Evolutionary conservation across 1,139 yeast species (phyloP).

Genomic region (Barnettozyma hawaiiensis): DNA sequence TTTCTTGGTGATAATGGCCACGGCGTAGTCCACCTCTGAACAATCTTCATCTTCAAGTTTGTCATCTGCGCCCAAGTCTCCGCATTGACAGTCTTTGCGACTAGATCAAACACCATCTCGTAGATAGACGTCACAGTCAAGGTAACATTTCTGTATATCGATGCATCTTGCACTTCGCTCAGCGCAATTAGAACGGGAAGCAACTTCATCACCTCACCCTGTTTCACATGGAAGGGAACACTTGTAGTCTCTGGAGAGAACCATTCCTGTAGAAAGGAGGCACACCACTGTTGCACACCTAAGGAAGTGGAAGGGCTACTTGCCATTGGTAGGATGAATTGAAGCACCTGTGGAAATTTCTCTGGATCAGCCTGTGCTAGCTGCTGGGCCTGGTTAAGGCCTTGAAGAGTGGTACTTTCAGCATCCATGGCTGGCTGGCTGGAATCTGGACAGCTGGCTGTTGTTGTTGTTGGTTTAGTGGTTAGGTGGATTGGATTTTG

Average conservation of each 20-base stretch:
- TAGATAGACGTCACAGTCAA: constrained; percentile 29
- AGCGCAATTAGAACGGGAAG: constrained; percentile 21
- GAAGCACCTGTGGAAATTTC: constrained; percentile 47
- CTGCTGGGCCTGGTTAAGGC: constrained; percentile 45
- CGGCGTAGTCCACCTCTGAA: constrained; percentile 30
- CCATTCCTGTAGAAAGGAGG: constrained; percentile 41
- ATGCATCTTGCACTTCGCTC: constrained; percentile 24
- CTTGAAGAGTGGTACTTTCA: constrained; percentile 14
- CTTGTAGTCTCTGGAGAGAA: constrained; percentile 32
- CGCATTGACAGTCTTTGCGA: constrained; percentile 33
- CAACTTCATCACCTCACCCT: constrained; percentile 39
- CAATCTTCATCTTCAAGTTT: constrained; percentile 28
- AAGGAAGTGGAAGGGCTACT: constrained; percentile 11
- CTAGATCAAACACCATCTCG: constrained; percentile 32
- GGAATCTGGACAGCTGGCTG: too few species aligned
- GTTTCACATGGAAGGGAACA: constrained; percentile 32
- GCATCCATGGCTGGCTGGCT: constrained; percentile 26
- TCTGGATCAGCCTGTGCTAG: constrained; percentile 43
- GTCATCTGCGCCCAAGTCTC: constrained; percentile 30
- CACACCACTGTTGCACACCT: constrained; percentile 41
- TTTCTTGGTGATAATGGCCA: constrained; percentile 33
- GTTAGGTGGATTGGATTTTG: too few species aligned
- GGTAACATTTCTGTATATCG: constrained; percentile 29
- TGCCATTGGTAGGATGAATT: constrained; percentile 44
- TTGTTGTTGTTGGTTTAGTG: too few species aligned